Evolutionary conservation across 495 filamentous ascomycete species (phyloP).

Genomic region (Penicillium fimorum): DNA sequence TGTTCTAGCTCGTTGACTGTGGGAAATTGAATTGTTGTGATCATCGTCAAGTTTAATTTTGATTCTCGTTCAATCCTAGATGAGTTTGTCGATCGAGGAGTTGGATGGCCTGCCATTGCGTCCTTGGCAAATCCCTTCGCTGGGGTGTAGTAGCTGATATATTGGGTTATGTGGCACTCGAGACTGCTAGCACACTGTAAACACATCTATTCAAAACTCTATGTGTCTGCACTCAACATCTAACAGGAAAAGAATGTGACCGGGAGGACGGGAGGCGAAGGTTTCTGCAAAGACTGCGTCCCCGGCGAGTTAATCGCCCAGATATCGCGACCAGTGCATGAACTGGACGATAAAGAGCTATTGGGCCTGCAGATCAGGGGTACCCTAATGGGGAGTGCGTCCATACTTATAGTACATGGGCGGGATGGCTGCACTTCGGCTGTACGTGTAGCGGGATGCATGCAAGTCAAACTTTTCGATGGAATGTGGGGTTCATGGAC

Average conservation of each 20-base stretch:
- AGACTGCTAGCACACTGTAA: neutral
- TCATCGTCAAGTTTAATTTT: neutral
- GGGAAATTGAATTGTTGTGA: neutral
- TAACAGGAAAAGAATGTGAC: slow-evolving; percentile 19
- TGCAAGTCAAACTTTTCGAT: slow-evolving; percentile 29
- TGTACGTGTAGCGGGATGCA: slow-evolving; percentile 23
- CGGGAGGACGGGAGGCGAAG: slow-evolving; percentile 10
- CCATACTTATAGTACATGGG: slow-evolving; percentile 22
- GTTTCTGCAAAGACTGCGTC: slow-evolving; percentile 10
- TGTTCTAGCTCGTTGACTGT: neutral
- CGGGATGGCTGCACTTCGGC: slow-evolving; percentile 12
- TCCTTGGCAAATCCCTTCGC: neutral
- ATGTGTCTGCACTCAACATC: slow-evolving; percentile 1
- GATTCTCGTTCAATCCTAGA: neutral
- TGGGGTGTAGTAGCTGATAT: neutral
- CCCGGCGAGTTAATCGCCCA: slow-evolving; percentile 1
- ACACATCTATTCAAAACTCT: neutral
- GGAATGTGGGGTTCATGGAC: slow-evolving; percentile 28
- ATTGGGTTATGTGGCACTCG: neutral
- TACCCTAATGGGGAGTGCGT: slow-evolving; percentile 5
- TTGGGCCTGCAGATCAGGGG: slow-evolving; percentile 26
- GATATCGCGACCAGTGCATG: slow-evolving; percentile 8
- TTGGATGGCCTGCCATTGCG: neutral
- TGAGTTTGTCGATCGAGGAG: neutral
- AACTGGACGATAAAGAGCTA: slow-evolving; percentile 2